Percentiles rank a stretch among this genome's conserved stretches.
Evolutionary conservation across 495 filamentous ascomycete genomes (phyloP).

Genomic region (Elasticomyces elasticus): DNA sequence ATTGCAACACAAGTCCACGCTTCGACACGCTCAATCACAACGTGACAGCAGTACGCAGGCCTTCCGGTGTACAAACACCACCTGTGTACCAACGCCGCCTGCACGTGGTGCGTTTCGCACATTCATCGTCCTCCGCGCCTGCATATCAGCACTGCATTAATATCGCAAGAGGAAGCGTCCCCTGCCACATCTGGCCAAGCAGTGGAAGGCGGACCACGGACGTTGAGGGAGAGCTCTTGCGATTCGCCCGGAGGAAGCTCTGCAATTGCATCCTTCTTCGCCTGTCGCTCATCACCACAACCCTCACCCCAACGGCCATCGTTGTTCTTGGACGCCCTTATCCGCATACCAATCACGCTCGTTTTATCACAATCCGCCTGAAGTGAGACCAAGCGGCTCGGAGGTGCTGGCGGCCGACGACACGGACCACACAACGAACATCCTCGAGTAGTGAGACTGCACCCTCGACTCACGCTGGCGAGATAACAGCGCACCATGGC

Average conservation of each 20-base stretch:
- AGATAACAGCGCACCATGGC: conserved; percentile 10
- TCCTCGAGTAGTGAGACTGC: not conserved
- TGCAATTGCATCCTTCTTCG: not conserved
- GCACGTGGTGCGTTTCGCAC: too few relatives aligned
- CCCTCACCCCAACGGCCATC: not conserved
- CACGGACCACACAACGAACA: not conserved
- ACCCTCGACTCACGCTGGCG: not conserved
- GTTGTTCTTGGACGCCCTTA: not conserved
- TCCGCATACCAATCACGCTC: not conserved
- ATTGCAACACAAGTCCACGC: too few relatives aligned
- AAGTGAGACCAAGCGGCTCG: not conserved
- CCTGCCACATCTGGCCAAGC: too few relatives aligned
- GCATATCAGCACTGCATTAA: too few relatives aligned
- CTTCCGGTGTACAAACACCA: too few relatives aligned
- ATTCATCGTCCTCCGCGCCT: too few relatives aligned
- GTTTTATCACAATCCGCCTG: not conserved
- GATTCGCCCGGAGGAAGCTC: not conserved
- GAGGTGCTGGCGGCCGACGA: not conserved
- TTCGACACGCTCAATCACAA: too few relatives aligned
- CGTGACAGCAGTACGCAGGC: too few relatives aligned
- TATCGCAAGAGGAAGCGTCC: too few relatives aligned
- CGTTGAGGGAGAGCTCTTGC: too few relatives aligned
- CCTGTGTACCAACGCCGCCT: too few relatives aligned
- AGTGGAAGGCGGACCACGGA: too few relatives aligned
- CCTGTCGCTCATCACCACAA: not conserved